Evolutionary conservation across 1,139 yeast species (phyloP), one percentile per base, ranked within the genome.

Genomic region (Candida neerlandica): DNA sequence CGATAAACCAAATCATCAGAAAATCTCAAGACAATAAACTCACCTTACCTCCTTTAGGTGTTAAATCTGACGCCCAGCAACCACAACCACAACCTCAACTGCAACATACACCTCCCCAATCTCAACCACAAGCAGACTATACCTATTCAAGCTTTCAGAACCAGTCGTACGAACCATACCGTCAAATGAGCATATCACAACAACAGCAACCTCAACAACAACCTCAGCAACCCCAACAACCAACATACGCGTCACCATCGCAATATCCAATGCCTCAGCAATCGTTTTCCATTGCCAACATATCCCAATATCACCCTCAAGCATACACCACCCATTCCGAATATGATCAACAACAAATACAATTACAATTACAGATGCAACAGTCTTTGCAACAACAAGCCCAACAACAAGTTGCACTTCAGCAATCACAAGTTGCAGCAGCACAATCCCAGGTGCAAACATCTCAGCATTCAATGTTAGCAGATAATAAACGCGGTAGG

Each of bases 401-500:
- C 11, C 51, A 41, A 14, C 42, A 30, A 19, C 50, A 43, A 18
- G 30, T 29, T 11, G 46, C 43, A 9, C 45, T 43, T 9, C 46
- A 34, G 29, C 45, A 40, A 14, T n/a, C 49, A 4, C 47, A 33
- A 19, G 33, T 38, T 4, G 35, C 27, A 15, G 16, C 40, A 23
- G 23, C 49, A 7, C 49, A 43, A 29, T 30, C 41, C 5, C 42
- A 32, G 12, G 38, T n/a, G 12, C 42, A 32, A n/a, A 27, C 21
- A 14, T 44, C 30, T 11, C 41, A 35, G n/a, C 41, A 21, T 32
- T 30, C 48, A 18, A 21, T 19, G 7, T 14, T 34, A 34, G 62
- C 56, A 30, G 67, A 65, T 23, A 50, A 50, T 14, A 65, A 63
- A 49, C 58, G 68, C 16, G 66, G 65, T 12, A 54, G 79, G 50